phyloP scores from a whole-genome alignment of 116 monocot species.

The Papilionanthe hybrid region DNA sequence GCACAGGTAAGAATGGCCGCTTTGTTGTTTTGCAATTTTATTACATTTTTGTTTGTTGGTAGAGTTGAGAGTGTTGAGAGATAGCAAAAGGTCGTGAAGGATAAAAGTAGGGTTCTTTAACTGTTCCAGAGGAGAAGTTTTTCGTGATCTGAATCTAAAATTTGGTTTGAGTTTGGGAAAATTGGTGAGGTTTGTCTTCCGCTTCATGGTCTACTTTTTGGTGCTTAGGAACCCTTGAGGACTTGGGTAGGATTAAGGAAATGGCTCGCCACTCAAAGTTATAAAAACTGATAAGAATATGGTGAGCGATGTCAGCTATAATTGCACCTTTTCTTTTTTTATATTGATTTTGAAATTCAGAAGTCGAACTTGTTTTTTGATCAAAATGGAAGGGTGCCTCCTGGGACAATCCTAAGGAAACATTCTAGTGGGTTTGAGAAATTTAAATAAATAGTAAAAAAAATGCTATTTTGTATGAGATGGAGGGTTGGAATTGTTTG shows the following conservation, averaged over 20 bases:
- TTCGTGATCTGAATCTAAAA: background rate
- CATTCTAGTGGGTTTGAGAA: background rate
- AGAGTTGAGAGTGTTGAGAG: background rate
- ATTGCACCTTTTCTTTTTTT: background rate
- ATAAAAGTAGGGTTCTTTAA: background rate
- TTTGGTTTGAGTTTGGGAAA: background rate
- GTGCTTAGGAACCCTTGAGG: no score
- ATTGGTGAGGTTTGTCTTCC: background rate
- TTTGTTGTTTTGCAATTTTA: background rate
- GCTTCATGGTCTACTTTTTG: no score
- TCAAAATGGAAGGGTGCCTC: background rate
- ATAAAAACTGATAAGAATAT: background rate
- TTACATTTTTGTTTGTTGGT: background rate
- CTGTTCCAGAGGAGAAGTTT: background rate
- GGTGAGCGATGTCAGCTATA: background rate
- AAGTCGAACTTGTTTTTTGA: background rate
- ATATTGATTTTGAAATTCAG: background rate
- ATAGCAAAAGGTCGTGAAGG: background rate
- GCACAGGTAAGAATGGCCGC: conserved; percentile 49
- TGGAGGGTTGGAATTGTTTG: background rate
- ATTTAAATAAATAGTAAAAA: background rate
- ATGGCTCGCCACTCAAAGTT: no score
- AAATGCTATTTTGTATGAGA: background rate
- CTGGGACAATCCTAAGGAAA: background rate
- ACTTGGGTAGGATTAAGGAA: no score